phyloP scores from a whole-genome alignment of 495 filamentous ascomycete species.

The Trichocladium uniseriatum region DNA sequence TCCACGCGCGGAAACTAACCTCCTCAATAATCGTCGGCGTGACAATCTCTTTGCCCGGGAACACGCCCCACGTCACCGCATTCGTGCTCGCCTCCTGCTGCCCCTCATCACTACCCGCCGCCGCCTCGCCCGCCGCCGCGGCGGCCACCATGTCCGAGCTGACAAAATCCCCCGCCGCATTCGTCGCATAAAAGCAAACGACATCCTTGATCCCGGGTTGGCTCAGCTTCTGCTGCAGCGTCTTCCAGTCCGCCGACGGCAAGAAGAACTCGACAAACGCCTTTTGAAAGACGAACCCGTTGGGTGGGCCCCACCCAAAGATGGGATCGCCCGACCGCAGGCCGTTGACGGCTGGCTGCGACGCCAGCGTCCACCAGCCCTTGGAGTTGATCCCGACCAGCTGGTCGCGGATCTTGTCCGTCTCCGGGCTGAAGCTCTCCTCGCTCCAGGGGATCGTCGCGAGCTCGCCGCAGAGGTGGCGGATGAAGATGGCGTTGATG shows the following conservation, averaged over 20 bases:
- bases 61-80: slow-evolving; percentile 94
- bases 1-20: slow-evolving; percentile 89
- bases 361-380: slow-evolving; percentile 94
- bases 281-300: slow-evolving; percentile 97
- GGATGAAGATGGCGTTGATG: slow-evolving; percentile 68
- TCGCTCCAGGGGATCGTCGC: slow-evolving; percentile 87
- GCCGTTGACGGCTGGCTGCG: slow-evolving; percentile 91
- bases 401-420: slow-evolving; percentile 61
- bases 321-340: slow-evolving; percentile 61
- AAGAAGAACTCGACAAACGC: slow-evolving; percentile 96
- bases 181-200: slow-evolving; percentile 79
- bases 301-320: slow-evolving; percentile 89
- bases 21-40: slow-evolving; percentile 97
- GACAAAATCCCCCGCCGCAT: slow-evolving; percentile 59
- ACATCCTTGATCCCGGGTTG: slow-evolving; percentile 46
- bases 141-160: slow-evolving; percentile 43
- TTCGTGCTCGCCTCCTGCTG: slow-evolving; percentile 57
- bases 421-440: slow-evolving; percentile 78
- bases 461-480: slow-evolving; percentile 67
- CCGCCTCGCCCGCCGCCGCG: slow-evolving; percentile 9
- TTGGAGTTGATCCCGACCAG: slow-evolving; percentile 68
- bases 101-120: background rate
- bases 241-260: slow-evolving; percentile 57
- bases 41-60: slow-evolving; percentile 92
- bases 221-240: slow-evolving; percentile 52